Conservation (phyloP, 768 basidiomycete genomes). For the Pulveroboletus frians region DNA sequence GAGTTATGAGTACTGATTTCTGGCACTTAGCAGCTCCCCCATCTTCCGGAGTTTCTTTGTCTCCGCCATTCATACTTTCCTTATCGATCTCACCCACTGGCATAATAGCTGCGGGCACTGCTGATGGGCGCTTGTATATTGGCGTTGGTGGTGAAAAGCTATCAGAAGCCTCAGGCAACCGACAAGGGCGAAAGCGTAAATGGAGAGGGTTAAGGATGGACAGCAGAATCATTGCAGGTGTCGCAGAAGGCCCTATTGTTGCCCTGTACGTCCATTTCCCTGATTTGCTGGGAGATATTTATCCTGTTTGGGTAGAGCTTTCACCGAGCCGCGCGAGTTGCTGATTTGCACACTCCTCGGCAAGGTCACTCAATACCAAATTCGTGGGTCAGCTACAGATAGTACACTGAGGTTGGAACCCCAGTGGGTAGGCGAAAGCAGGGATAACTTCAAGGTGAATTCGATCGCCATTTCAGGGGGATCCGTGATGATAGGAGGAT, state of each 20-base stretch:
- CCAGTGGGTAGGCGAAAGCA: conserved; percentile 43
- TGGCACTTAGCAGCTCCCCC: conserved; percentile 30
- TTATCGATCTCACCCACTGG: conserved; percentile 55
- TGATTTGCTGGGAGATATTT: not conserved
- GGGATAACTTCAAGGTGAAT: conserved; percentile 58
- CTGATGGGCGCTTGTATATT: conserved; percentile 68
- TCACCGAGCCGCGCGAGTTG: conserved; percentile 42
- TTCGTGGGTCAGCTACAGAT: conserved; percentile 37
- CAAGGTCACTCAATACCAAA: conserved; percentile 43
- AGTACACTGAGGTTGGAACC: conserved; percentile 39
- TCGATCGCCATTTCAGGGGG: conserved; percentile 45
- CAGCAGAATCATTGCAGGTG: conserved; percentile 41
- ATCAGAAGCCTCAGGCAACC: conserved; percentile 15
- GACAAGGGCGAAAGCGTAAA: conserved; percentile 55
- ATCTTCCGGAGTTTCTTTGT: conserved; percentile 49
- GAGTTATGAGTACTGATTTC: not conserved
- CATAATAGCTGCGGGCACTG: conserved; percentile 63
- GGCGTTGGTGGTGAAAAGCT: conserved; percentile 63
- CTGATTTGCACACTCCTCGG: conserved; percentile 61
- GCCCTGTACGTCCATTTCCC: conserved; percentile 45
- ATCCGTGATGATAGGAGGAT: conserved; percentile 57
- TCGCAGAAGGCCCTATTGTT: conserved; percentile 72
- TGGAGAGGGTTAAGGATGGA: conserved; percentile 66
- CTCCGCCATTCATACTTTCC: conserved; percentile 72
- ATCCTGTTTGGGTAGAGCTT: conserved; percentile 37